Conservation (phyloP, 148 eudicot genomes). For the Heliamphora exappendiculata region DNA sequence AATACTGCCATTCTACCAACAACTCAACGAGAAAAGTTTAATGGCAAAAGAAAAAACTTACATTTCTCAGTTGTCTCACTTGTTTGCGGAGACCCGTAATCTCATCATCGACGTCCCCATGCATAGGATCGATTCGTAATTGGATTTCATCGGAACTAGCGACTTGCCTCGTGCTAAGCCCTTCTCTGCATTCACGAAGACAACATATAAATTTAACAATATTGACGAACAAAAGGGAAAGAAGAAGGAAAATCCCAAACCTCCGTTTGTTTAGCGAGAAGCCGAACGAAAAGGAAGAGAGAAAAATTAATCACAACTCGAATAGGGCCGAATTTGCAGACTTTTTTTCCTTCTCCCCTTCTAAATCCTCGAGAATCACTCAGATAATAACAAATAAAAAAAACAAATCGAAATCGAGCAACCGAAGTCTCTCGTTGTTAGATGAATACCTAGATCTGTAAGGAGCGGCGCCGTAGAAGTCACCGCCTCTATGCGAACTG, state of each 20-base stretch:
- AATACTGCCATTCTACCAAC: not conserved
- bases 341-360: not conserved
- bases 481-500: conserved; percentile 21
- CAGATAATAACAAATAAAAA: not conserved
- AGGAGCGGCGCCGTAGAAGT: conserved; percentile 36
- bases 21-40: not conserved
- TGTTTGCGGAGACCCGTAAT: conserved; percentile 64
- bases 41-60: conserved; percentile 13
- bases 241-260: not conserved
- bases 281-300: not conserved
- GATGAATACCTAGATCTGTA: conserved; percentile 50
- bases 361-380: not conserved
- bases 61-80: conserved; percentile 60
- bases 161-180: conserved; percentile 59
- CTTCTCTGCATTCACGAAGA: conserved; percentile 38
- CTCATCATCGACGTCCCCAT: conserved; percentile 66
- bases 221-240: not conserved
- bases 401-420: not conserved
- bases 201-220: not conserved
- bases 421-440: not conserved
- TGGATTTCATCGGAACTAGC: conserved; percentile 60
- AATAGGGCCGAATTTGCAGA: not conserved
- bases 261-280: not conserved
- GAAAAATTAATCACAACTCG: not conserved
- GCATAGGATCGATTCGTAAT: conserved; percentile 70